A percentile compares a stretch with the other conserved stretches of the same genome.
These are phyloP conservation scores for Penicillium goetzii DNA, from an alignment of 495 filamentous ascomycete genomes.

Conservation along the genomic window DNA sequence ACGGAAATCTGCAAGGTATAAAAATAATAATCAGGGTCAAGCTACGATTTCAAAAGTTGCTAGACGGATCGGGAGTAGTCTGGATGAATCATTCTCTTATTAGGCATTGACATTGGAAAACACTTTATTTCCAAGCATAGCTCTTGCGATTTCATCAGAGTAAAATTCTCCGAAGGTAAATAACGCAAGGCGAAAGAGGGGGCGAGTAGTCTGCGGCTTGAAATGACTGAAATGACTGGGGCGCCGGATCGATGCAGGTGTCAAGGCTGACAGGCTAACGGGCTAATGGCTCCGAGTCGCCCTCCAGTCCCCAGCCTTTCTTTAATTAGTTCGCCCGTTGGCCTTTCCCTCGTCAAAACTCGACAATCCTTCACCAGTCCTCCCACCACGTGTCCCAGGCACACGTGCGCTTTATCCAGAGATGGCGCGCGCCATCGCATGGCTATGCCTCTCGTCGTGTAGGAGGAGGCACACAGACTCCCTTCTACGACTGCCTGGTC, in stretches of 20 bases:
- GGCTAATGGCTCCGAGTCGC: neutral
- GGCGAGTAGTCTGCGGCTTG: neutral
- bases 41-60: neutral
- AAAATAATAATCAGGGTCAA: neutral
- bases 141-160: no score
- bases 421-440: neutral
- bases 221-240: neutral
- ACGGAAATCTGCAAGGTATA: neutral
- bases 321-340: neutral
- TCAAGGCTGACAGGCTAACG: neutral
- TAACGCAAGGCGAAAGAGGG: neutral
- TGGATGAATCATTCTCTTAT: no score
- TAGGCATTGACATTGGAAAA: no score
- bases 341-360: neutral
- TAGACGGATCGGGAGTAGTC: no score
- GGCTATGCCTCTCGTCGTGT: neutral
- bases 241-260: neutral
- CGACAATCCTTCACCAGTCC: neutral
- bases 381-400: neutral
- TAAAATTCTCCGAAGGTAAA: neutral
- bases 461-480: neutral
- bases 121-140: no score
- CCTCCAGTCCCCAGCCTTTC: neutral
- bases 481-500: neutral
- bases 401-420: constrained; percentile 9